A percentile compares a stretch with the other conserved stretches of the same genome.
phyloP scores from a whole-genome alignment of 2,329 filamentous ascomycete species.

The Chrysoporthe puriensis region DNA sequence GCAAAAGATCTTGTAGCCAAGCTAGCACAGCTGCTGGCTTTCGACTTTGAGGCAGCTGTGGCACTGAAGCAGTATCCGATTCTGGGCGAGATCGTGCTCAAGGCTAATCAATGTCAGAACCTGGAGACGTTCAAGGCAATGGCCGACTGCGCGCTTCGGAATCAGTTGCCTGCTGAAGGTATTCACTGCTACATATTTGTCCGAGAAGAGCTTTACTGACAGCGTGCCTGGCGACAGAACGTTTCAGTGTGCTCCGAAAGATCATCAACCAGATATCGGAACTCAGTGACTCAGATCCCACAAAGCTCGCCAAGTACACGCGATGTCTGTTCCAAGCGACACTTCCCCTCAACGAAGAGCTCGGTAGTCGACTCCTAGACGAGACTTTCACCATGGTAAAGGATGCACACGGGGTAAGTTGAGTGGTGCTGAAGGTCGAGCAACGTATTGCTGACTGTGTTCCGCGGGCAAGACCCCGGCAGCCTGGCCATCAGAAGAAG shows the following conservation, averaged over 20 bases:
- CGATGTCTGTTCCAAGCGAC: slow-evolving; percentile 75
- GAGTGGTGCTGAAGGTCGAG: slow-evolving; percentile 25
- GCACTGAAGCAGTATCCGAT: slow-evolving; percentile 69
- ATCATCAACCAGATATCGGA: slow-evolving; percentile 72
- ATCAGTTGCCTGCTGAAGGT: slow-evolving; percentile 56
- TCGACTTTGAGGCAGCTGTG: slow-evolving; percentile 78
- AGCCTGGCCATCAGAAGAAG: slow-evolving; percentile 66
- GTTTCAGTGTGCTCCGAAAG: slow-evolving; percentile 61
- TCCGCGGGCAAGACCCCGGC: slow-evolving; percentile 16
- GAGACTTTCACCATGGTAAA: slow-evolving; percentile 61
- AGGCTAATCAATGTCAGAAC: slow-evolving; percentile 48
- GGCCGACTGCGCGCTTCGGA: slow-evolving; percentile 66
- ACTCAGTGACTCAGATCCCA: slow-evolving; percentile 57
- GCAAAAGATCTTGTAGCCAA: slow-evolving; percentile 62
- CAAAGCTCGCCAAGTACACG: slow-evolving; percentile 74
- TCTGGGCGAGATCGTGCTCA: slow-evolving; percentile 62
- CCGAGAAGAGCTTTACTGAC: not conserved
- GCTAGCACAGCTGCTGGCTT: slow-evolving; percentile 68
- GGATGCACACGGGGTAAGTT: slow-evolving; percentile 51
- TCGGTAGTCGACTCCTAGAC: slow-evolving; percentile 65
- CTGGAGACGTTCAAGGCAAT: slow-evolving; percentile 61
- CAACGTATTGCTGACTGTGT: slow-evolving; percentile 31
- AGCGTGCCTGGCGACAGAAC: slow-evolving; percentile 40
- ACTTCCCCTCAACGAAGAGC: slow-evolving; percentile 57
- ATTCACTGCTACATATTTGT: slow-evolving; percentile 24